phyloP scores from a whole-genome alignment of 2,329 filamentous ascomycete genomes.

The Neofusicoccum kwambonambiense region DNA sequence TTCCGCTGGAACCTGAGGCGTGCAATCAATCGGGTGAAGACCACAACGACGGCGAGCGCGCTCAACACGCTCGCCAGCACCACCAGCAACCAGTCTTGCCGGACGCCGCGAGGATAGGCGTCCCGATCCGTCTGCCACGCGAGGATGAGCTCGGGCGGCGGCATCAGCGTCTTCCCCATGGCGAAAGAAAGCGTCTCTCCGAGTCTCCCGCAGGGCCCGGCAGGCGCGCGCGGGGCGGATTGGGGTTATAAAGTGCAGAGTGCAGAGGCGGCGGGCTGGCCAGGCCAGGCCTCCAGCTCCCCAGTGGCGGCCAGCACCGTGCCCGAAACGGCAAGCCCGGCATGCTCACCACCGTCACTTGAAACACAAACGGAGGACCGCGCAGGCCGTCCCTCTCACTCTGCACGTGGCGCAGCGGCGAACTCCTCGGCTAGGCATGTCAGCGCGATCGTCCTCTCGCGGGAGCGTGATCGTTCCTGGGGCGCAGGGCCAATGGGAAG shows the following conservation, averaged over 20 bases:
- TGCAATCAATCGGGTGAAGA: background rate
- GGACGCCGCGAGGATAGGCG: background rate
- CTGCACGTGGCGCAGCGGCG: background rate
- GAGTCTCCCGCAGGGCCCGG: no score
- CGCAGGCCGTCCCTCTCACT: background rate
- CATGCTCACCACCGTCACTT: background rate
- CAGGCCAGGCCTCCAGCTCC: background rate
- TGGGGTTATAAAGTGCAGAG: background rate
- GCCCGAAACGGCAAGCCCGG: background rate
- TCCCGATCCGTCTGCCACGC: conserved; percentile 4
- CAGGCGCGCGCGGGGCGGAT: background rate
- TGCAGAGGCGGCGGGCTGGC: background rate
- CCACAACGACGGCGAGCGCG: background rate
- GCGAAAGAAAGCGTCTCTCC: background rate
- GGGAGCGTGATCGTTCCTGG: background rate
- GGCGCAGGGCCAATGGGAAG: background rate
- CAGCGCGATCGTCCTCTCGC: no score
- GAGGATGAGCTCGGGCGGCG: background rate
- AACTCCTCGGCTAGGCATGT: background rate
- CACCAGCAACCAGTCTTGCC: background rate
- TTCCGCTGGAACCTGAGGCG: conserved; percentile 1
- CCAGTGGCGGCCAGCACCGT: background rate
- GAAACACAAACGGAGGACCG: background rate
- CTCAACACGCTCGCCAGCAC: background rate
- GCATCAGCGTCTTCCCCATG: background rate